Conservation (phyloP, 129 eudicot species). For the Artemisia annua region DNA sequence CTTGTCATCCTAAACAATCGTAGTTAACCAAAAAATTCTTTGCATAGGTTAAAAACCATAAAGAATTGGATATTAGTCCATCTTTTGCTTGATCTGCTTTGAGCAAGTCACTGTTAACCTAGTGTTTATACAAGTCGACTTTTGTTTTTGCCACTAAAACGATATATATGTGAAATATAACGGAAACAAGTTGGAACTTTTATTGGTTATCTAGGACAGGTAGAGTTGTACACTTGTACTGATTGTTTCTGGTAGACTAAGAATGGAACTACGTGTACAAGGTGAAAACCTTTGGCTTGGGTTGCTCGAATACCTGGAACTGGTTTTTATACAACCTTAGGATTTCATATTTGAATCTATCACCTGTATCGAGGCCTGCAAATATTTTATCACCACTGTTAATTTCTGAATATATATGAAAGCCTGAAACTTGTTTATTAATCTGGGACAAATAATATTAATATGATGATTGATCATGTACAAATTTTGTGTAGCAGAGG, state of each 20-base stretch:
- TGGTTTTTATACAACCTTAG: no score
- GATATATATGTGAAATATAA: no score
- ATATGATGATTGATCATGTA: not conserved
- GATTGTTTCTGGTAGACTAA: no score
- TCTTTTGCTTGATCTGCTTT: no score
- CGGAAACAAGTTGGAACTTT: no score
- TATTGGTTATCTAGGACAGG: no score
- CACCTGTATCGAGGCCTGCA: no score
- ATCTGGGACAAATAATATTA: not conserved
- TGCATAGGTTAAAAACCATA: not conserved
- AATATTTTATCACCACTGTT: no score
- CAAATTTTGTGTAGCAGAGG: slow-evolving; percentile 27
- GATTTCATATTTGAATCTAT: no score
- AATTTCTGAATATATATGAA: not conserved
- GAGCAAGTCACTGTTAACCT: not conserved
- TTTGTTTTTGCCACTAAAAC: not conserved
- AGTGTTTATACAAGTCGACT: not conserved
- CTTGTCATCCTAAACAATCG: slow-evolving; percentile 6
- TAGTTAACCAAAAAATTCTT: not conserved
- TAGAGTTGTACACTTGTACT: not conserved
- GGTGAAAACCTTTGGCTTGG: no score
- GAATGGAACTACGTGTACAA: no score
- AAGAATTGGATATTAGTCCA: not conserved
- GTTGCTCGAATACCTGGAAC: no score
- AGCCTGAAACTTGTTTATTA: not conserved